Percentiles rank a stretch among this genome's conserved stretches.
Evolutionary conservation across 2,329 filamentous ascomycete species (phyloP).

Genomic region (Neofusicoccum sp.): DNA sequence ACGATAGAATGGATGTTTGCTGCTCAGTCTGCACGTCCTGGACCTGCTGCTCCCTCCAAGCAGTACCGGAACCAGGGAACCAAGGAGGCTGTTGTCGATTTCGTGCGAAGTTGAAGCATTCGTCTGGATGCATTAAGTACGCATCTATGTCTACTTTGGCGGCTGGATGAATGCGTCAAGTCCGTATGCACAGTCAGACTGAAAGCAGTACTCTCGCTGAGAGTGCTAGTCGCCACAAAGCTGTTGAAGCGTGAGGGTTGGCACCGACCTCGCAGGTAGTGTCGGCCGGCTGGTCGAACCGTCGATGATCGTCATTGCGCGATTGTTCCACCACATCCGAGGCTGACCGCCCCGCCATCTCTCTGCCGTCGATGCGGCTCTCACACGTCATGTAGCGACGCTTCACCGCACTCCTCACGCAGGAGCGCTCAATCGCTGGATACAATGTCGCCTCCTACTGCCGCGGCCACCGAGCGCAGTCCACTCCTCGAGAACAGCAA

Average conservation of each 20-base stretch:
- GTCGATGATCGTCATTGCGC: slow-evolving; percentile 10
- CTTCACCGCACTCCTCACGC: not conserved
- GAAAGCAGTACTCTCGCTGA: too few relatives aligned
- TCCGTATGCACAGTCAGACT: too few relatives aligned
- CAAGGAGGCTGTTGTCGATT: too few relatives aligned
- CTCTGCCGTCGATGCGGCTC: not conserved
- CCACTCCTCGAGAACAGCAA: slow-evolving; percentile 11
- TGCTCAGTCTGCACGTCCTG: not conserved
- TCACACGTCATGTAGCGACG: not conserved
- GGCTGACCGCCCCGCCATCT: not conserved
- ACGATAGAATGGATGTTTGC: not conserved
- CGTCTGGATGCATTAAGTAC: too few relatives aligned
- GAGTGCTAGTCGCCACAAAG: too few relatives aligned
- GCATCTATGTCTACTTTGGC: too few relatives aligned
- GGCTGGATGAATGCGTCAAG: too few relatives aligned
- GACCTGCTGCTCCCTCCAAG: too few relatives aligned
- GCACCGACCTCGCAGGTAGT: not conserved
- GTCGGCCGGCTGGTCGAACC: not conserved
- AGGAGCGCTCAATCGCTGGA: not conserved
- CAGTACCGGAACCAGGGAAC: too few relatives aligned
- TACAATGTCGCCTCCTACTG: not conserved
- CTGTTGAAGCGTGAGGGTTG: too few relatives aligned
- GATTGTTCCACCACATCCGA: not conserved
- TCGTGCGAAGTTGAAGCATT: too few relatives aligned
- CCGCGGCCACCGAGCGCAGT: slow-evolving; percentile 16